Evolutionary conservation across 1,284 basidiomycete genomes (phyloP), one percentile per base, ranked within the genome.

Genomic region (Ustanciosporium gigantosporum): DNA sequence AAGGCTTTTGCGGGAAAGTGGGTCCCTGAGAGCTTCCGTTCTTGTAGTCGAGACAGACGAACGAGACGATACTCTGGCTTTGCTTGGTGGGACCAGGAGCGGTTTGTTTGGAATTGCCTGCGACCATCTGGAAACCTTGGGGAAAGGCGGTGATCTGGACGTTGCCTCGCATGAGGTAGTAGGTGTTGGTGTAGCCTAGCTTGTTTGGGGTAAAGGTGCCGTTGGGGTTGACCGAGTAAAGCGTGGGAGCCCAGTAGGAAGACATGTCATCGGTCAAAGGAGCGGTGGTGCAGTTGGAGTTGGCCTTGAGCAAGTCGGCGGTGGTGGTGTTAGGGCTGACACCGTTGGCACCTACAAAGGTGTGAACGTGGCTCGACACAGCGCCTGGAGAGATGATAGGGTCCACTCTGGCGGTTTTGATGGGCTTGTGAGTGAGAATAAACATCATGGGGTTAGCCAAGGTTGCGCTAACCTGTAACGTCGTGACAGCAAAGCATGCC

Each of bases 371-470:
- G 36, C 80, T 73, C 2, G 80, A 80, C 4, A 71, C 67, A 11
- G 53, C 45, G 17, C 79, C 79, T 3, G 82, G 81, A 15, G 70
- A 76, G 31, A 82, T 75, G 51, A 83, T 81, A 19, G 82, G 80
- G 51, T 83, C 82, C 25, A 81, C 67, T 29, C 82, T 80, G 43
- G 81, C 81, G 13, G 76, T 53, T 20, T 69, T 68, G 37, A 81
- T 47, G 0, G 70, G 51, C 7, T 70, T 48, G 11, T 68, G 66
- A 17, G 19, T 32, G 15, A 68, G 27, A 23, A 68, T 67, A 52
- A 53, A 69, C 46, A 64, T 53, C 50, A 50, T 44, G 23, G 57
- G 57, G 13, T 60, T 31, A 6, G 32, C 31, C 3, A 34, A 4
- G 1, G 57, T 49, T 3, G 57, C 57, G 7, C 17, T 25, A 1